Percentiles rank a stretch among this genome's conserved stretches.
phyloP scores from a whole-genome alignment of 495 filamentous ascomycete species.

The Parmelia sp. region DNA sequence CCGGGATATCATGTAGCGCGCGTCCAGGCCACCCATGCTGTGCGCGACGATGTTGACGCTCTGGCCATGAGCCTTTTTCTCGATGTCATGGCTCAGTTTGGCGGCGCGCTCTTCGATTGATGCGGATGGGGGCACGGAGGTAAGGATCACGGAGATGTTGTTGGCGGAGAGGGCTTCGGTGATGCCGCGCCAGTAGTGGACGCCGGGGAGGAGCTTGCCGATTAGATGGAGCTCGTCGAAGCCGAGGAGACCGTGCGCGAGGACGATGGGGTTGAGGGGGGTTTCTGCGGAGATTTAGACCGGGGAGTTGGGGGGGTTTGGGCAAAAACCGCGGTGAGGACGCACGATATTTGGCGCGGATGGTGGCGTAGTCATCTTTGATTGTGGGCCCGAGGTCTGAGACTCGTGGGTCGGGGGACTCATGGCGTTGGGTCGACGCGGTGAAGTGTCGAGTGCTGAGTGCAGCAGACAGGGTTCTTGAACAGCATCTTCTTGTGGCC shows the following conservation, averaged over 20 bases:
- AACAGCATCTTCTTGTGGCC: slow-evolving; percentile 4
- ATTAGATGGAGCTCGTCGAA: slow-evolving; percentile 78
- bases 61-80: slow-evolving; percentile 57
- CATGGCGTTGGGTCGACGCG: background rate
- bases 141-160: slow-evolving; percentile 71
- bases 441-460: slow-evolving; percentile 3
- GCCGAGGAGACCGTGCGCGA: slow-evolving; percentile 86
- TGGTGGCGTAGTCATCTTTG: slow-evolving; percentile 65
- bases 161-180: slow-evolving; percentile 66
- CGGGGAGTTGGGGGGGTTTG: no score
- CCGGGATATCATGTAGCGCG: slow-evolving; percentile 84
- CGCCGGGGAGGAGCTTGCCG: slow-evolving; percentile 62
- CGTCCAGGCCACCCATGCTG: slow-evolving; percentile 84
- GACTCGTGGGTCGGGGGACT: slow-evolving; percentile 50
- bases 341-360: slow-evolving; percentile 57
- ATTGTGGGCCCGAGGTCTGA: slow-evolving; percentile 61
- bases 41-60: slow-evolving; percentile 86
- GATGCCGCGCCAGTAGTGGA: slow-evolving; percentile 92
- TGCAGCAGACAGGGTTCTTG: background rate
- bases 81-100: slow-evolving; percentile 43
- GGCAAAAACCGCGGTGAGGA: background rate
- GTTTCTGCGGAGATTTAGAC: slow-evolving; percentile 28
- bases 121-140: slow-evolving; percentile 69
- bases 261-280: slow-evolving; percentile 67
- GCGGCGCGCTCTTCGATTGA: slow-evolving; percentile 66